Conservation (phyloP, 2,329 filamentous ascomycete species). For the Claviceps sp. region DNA sequence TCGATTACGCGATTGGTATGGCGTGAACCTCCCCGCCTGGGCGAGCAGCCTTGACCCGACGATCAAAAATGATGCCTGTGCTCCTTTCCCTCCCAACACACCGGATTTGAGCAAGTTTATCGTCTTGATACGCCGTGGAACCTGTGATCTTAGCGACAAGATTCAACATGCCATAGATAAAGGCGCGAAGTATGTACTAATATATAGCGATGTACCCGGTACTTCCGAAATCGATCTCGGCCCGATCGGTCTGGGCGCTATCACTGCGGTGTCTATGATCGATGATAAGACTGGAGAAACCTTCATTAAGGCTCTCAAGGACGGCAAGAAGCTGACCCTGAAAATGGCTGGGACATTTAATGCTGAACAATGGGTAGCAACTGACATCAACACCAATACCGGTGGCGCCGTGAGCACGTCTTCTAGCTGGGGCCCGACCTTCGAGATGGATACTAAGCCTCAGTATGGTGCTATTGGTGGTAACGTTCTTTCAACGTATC, state of each 20-base stretch:
- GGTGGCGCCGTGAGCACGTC: constrained; percentile 39
- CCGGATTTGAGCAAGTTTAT: constrained; percentile 44
- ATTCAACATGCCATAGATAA: constrained; percentile 35
- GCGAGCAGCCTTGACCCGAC: constrained; percentile 35
- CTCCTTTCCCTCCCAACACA: constrained; percentile 35
- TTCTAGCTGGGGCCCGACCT: constrained; percentile 48
- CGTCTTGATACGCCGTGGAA: constrained; percentile 46
- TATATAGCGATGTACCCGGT: constrained; percentile 43
- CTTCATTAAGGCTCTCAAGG: constrained; percentile 31
- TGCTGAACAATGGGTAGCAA: constrained; percentile 17
- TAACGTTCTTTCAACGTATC: constrained; percentile 45
- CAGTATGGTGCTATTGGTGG: constrained; percentile 43
- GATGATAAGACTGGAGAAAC: constrained; percentile 25
- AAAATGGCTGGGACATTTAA: constrained; percentile 21
- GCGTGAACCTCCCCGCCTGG: constrained; percentile 34
- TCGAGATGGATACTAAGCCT: constrained; percentile 43
- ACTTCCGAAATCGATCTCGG: constrained; percentile 17
- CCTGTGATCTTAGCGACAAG: constrained; percentile 42
- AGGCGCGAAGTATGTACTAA: constrained; percentile 46
- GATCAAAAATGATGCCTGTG: constrained; percentile 36
- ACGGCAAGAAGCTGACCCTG: constrained; percentile 29
- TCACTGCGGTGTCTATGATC: constrained; percentile 29
- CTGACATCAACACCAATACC: constrained; percentile 18
- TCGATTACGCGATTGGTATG: constrained; percentile 27
- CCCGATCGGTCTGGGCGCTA: constrained; percentile 5